Base-by-base conservation (phyloP, 257 asterid species). In the Henckelia pumila region DNA sequence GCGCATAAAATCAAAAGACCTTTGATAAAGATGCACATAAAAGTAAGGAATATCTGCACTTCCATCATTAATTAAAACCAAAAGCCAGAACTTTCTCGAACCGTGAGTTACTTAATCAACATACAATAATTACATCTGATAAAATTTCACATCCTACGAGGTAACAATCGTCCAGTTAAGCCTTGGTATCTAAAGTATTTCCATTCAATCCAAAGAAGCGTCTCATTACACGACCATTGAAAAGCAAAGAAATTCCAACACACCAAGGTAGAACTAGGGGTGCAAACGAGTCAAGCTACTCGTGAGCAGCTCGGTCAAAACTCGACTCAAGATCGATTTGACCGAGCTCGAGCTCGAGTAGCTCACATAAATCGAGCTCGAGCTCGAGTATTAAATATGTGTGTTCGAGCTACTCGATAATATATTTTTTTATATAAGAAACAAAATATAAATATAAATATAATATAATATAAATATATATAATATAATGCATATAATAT, bases 111-210 rank as follows among this genome's bases (percentile, higher is more conserved):
- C 19, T 62, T 33, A 64, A 25, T 29, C 19, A 55, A 32, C 57
- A 52, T 28, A 24, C 8, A 30, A 13, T 25, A 53, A 66, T 28
- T 8, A 52, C 32, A 52, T 66, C 24, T 66, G 16, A 11, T 13
- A 28, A 8, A 66, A 26, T 20, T 60, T 37, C 55, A 37, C 58
- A 60, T 47, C 17, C 67, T n/a, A 33, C 8, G 50, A 60, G 29
- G 63, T 8, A 47, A 28, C 24, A 28, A 28, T 17, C n/a, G 5
- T 28, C 61, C 50, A 50, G n/a, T 20, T n/a, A 67, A 37, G 32
- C 8, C 35, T 23, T 23, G 55, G 65, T 50, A 8, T 22, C 37
- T 4, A n/a, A 23, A 40, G 32, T 73, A 59, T 61, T 73, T 47
- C 64, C 53, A 55, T 23, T n/a, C 50, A 70, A 52, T 30, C 28